phyloP scores from a whole-genome alignment of 768 basidiomycete species.

The Suillus cothurnatus region DNA sequence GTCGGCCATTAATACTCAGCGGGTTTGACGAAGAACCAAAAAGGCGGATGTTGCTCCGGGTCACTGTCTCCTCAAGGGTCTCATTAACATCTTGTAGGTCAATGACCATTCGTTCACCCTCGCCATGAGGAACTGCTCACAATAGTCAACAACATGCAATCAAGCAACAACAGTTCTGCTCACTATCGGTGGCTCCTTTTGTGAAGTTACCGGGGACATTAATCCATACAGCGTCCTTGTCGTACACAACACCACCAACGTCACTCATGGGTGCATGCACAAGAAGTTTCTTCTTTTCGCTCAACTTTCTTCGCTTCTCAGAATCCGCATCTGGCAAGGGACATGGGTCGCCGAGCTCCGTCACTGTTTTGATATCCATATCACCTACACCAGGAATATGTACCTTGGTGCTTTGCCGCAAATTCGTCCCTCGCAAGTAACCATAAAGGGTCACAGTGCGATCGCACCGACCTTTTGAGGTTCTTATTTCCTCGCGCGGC shows the following conservation, averaged over 20 bases:
- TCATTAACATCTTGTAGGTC: slow-evolving; percentile 84
- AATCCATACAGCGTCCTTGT: slow-evolving; percentile 98
- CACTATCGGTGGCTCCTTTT: slow-evolving; percentile 68
- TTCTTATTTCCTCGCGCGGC: slow-evolving; percentile 77
- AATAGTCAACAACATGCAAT: neutral
- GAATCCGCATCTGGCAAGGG: slow-evolving; percentile 89
- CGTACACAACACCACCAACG: slow-evolving; percentile 93
- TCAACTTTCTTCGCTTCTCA: slow-evolving; percentile 89
- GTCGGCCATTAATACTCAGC: slow-evolving; percentile 47
- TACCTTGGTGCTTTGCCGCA: slow-evolving; percentile 73
- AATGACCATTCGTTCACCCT: slow-evolving; percentile 98
- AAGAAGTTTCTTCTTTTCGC: slow-evolving; percentile 90
- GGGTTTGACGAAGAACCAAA: slow-evolving; percentile 80
- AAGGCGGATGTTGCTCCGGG: slow-evolving; percentile 78
- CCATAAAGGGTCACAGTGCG: slow-evolving; percentile 94
- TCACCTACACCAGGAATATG: slow-evolving; percentile 97
- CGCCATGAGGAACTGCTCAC: slow-evolving; percentile 72
- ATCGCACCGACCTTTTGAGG: slow-evolving; percentile 85
- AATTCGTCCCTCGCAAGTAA: slow-evolving; percentile 89
- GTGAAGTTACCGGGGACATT: slow-evolving; percentile 97
- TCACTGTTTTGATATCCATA: slow-evolving; percentile 71
- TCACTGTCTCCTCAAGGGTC: slow-evolving; percentile 85
- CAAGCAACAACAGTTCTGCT: slow-evolving; percentile 18
- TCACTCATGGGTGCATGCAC: slow-evolving; percentile 99
- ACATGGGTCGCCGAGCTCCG: slow-evolving; percentile 89